These are phyloP conservation scores for Aegilops umbellulata DNA, from an alignment of 176 grass and related monocot genomes.

Conservation along the genomic window DNA sequence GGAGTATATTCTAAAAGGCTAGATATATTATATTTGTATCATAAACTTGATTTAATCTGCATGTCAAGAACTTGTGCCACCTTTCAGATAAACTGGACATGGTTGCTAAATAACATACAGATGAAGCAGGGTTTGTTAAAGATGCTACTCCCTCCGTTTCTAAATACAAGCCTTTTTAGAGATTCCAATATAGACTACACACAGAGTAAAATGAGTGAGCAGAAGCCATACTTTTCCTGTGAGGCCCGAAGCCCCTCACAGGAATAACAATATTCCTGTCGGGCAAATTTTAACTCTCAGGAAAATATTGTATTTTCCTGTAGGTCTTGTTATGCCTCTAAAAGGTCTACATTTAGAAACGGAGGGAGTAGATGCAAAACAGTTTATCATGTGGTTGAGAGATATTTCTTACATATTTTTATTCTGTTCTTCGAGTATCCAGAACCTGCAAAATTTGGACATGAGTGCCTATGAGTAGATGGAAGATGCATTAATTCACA, in stretches of 20 bases:
- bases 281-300: too few relatives aligned
- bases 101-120: neutral
- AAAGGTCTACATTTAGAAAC: too few relatives aligned
- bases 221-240: too few relatives aligned
- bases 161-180: too few relatives aligned
- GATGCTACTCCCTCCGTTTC: too few relatives aligned
- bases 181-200: too few relatives aligned
- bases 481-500: neutral
- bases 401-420: constrained; percentile 6
- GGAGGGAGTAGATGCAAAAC: too few relatives aligned
- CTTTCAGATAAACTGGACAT: neutral
- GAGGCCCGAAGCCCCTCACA: too few relatives aligned
- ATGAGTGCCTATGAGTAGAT: neutral
- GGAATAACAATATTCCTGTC: too few relatives aligned
- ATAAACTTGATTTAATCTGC: neutral
- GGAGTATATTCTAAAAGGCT: neutral
- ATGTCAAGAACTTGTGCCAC: neutral
- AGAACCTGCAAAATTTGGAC: neutral
- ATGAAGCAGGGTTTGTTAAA: neutral
- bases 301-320: too few relatives aligned
- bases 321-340: too few relatives aligned
- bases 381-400: neutral
- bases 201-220: too few relatives aligned
- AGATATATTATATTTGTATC: neutral
- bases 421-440: rapidly evolving